Conservation (phyloP, 176 grass and related monocot genomes). For the Lolium multiflorum region DNA sequence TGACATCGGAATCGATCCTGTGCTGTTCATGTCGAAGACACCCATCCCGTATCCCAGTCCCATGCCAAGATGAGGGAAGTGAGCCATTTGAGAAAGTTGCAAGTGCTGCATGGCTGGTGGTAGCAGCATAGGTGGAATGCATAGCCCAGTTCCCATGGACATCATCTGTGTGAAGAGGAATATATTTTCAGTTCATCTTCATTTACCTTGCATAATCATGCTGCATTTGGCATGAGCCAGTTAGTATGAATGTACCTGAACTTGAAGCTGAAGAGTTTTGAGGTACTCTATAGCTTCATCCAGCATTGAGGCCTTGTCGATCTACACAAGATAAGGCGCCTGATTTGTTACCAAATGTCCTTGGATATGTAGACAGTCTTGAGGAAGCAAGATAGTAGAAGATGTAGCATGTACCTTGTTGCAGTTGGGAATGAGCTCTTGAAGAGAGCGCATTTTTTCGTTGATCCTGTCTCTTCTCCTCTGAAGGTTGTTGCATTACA, state of each 20-base stretch:
- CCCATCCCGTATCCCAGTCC: constrained; percentile 68
- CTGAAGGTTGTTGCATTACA: constrained; percentile 45
- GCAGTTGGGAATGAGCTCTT: constrained; percentile 83
- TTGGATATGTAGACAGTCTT: not conserved
- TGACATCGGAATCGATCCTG: constrained; percentile 40
- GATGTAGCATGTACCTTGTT: constrained; percentile 70
- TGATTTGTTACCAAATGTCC: constrained; percentile 10
- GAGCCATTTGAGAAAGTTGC: constrained; percentile 44
- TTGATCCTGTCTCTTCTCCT: constrained; percentile 66
- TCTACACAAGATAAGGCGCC: constrained; percentile 38
- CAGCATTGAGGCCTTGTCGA: constrained; percentile 80
- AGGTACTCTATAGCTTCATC: constrained; percentile 87
- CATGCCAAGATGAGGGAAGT: constrained; percentile 57
- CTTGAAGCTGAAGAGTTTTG: constrained; percentile 78
- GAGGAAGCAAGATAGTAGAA: constrained; percentile 25
- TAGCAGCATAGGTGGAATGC: constrained; percentile 59
- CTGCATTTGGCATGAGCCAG: constrained; percentile 6
- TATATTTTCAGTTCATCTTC: constrained; percentile 19
- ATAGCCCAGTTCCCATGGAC: constrained; percentile 66
- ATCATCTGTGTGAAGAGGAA: constrained; percentile 58
- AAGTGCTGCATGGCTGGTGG: constrained; percentile 64
- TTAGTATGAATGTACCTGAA: constrained; percentile 53
- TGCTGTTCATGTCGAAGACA: constrained; percentile 57
- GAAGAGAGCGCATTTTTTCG: constrained; percentile 44
- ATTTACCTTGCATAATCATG: constrained; percentile 10